Percentiles rank a stretch among this genome's conserved stretches.
These are phyloP conservation scores for Thraustotheca clavata DNA, from an alignment of 352 stramenopile genomes.

Conservation along the genomic window DNA sequence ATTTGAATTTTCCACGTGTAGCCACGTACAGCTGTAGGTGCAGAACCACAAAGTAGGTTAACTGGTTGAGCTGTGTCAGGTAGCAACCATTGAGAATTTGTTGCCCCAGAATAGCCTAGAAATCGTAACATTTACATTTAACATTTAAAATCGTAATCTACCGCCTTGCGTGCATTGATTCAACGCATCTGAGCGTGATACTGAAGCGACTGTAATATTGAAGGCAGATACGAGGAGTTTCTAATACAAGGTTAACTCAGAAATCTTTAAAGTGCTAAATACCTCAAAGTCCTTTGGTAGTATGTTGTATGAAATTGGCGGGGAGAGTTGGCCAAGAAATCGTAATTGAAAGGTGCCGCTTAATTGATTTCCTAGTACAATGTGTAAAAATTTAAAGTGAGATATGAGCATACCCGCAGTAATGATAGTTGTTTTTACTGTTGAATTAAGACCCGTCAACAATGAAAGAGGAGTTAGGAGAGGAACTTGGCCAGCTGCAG, in stretches of 20 bases:
- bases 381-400: background rate
- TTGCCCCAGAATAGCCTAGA: conserved; percentile 34
- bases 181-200: conserved; percentile 58
- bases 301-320: conserved; percentile 56
- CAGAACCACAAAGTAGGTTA: background rate
- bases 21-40: conserved; percentile 1
- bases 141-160: conserved; percentile 17
- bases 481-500: conserved; percentile 71
- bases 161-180: conserved; percentile 48
- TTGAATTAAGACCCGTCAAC: conserved; percentile 65
- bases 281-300: conserved; percentile 36
- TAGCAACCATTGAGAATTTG: conserved; percentile 28
- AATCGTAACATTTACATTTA: background rate
- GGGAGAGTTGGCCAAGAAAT: conserved; percentile 56
- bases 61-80: conserved; percentile 15
- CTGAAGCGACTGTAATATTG: conserved; percentile 51
- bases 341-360: conserved; percentile 75
- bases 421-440: conserved; percentile 60
- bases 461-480: conserved; percentile 60
- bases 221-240: conserved; percentile 39
- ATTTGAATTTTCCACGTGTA: conserved; percentile 11
- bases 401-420: conserved; percentile 36
- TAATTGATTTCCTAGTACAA: conserved; percentile 49
- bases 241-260: background rate
- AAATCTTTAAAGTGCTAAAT: background rate